Base-by-base conservation (phyloP, 164 flowering plant genomes). In the Berberis vulgaris region DNA sequence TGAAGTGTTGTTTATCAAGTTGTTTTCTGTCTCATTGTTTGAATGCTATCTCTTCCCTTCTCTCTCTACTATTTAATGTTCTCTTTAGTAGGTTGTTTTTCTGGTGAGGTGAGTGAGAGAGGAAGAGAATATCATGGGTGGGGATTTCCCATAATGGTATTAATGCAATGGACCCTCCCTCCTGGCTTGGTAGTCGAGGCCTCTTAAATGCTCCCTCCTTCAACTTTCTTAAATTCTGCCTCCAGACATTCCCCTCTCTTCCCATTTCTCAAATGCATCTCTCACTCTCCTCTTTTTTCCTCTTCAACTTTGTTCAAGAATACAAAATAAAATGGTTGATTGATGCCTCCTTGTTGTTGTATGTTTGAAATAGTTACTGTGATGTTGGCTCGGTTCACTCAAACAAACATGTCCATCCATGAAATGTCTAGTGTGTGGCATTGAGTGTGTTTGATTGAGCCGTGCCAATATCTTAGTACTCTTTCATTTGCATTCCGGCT, bases 301-400 rank as follows among this genome's bases (percentile, higher is more conserved):
- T 45, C 4, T 41, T 7, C 44, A 3, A 3, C 60, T 6, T 57
- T 38, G 41, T 10, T 45, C 11, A 12, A 42, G 45, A 40, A 9
- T 12, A 2, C 5, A 38, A 61, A 56, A 41, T 39, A 60, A 65
- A 5, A 7, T 45, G n/a, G n/a, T n/a, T n/a, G n/a, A n/a, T n/a
- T n/a, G 43, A 39, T 40, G 12, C 3, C 2, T 3, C 41, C 10
- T 40, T 41, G 5, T 7, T 10, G 6, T 50, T 41, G 54, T 13
- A 5, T 47, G 3, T 58, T 78, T 81, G 40, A 76, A 76, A 77
- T 38, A 66, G 86, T 71, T 60, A 71, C 78, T 79, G 54, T 65
- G 89, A 76, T 84, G 77, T 82, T 82, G 85, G 85, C 81, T 69
- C 77, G 81, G 85, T 66, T 82, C 85, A 82, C 60, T 81, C 85